Evolutionary conservation across 2,329 filamentous ascomycete genomes (phyloP).

Genomic region (Fusarium sp.): DNA sequence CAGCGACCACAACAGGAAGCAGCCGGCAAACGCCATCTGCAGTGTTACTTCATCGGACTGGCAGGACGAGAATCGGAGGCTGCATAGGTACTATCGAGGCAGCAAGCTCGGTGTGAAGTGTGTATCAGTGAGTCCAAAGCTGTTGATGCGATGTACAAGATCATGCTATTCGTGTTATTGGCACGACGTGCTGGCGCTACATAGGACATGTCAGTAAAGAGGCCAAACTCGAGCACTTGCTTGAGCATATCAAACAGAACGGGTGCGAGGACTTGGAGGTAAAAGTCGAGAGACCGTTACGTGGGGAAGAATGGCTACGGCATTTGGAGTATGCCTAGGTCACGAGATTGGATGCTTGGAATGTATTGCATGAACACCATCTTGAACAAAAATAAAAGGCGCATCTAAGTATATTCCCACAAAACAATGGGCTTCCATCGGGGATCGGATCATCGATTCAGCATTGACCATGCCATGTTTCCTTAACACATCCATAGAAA

Average conservation of each 20-base stretch:
- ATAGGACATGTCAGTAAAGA: neutral
- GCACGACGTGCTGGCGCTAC: neutral
- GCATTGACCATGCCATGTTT: slow-evolving; percentile 28
- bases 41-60: slow-evolving; percentile 20
- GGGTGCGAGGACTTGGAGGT: neutral
- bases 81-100: neutral
- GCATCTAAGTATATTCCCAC: neutral
- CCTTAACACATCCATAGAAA: slow-evolving; percentile 8
- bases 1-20: slow-evolving; percentile 13
- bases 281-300: neutral
- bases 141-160: neutral
- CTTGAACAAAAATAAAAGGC: neutral
- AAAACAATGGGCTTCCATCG: neutral
- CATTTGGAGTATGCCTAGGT: neutral
- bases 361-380: neutral
- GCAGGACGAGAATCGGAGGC: slow-evolving; percentile 2
- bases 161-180: neutral
- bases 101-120: neutral
- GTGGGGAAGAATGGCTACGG: neutral
- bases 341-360: neutral
- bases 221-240: neutral
- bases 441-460: slow-evolving; percentile 12
- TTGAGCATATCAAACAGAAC: neutral
- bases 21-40: slow-evolving; percentile 10
- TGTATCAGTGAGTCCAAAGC: neutral